Conservation (phyloP, 345 rosid species). For the Eucalyptus paniculata region DNA sequence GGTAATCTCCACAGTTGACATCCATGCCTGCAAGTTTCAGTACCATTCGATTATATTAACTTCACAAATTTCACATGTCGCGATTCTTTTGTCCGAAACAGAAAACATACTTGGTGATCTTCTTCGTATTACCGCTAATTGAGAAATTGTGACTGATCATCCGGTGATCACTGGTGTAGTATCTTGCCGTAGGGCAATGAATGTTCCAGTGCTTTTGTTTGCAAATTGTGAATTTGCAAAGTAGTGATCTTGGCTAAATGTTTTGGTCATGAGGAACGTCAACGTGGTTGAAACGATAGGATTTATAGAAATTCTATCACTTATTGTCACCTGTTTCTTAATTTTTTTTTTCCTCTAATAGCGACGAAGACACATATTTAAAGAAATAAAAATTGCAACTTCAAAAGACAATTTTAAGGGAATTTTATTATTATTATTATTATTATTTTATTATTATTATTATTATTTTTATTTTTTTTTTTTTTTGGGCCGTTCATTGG, state of each 20-base stretch:
- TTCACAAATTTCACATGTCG: neutral
- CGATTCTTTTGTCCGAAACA: neutral
- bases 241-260: neutral
- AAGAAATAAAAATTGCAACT: neutral
- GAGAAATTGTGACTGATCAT: neutral
- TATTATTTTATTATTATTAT: too few species aligned
- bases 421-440: too few species aligned
- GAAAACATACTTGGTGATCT: neutral
- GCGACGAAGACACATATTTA: neutral
- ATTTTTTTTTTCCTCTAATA: neutral
- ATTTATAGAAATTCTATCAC: neutral
- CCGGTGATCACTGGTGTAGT: neutral
- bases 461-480: too few species aligned
- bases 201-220: neutral
- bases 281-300: neutral
- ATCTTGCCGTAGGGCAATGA: neutral
- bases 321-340: neutral
- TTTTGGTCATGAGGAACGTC: neutral
- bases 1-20: slow-evolving; percentile 68
- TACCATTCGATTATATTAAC: neutral
- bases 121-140: neutral
- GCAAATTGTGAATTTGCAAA: neutral
- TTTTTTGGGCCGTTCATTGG: too few species aligned
- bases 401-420: neutral
- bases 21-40: slow-evolving; percentile 62